Evolutionary conservation across 2,329 filamentous ascomycete genomes (phyloP), one percentile per base, ranked within the genome.

Genomic region (Akanthomyces muscarius): DNA sequence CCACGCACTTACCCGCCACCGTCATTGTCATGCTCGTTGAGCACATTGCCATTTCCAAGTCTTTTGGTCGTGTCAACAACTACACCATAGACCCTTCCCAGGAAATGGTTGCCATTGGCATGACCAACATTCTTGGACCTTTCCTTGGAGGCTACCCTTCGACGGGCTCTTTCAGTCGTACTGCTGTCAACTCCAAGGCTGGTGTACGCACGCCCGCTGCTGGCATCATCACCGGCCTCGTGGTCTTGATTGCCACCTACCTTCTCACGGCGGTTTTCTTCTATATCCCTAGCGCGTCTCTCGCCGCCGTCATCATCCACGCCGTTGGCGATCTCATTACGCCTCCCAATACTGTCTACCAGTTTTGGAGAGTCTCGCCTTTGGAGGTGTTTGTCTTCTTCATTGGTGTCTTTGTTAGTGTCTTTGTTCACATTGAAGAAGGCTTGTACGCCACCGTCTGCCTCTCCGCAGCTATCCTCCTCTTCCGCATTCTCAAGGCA

Each of bases 141-240:
- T 94, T 95, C 79, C 79, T 94, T 1, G 90, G 92, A 58, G 91
- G 82, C 2, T 97, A 96, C 69, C 91, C 92, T 4, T 90, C 91
- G 0, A 97, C 92, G 13, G 92, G 92, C 6, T 96, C 92, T 2
- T 97, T 97, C 80, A 94, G 90, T 8, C 86, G 92, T 65, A 96
- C 92, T 25, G 92, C 92, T 57, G 96, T 97, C 80, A 96, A 96
- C 76, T 91, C 92, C n/a, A 96, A 96, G 77, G 91, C 92, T 60
- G 92, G 92, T 72, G 92, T 96, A 1, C 87, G 92, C 48, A 96
- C 91, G 5, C 92, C 92, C 0, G 86, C 96, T 62, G 92, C 90
- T 41, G 92, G 92, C 80, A 84, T 94, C 53, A 91, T 96, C 65
- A 96, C 92, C 13, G 92, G 89, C 1, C 65, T 91, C 23, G 85